Evolutionary conservation across 73 alveolate species (phyloP).

Genomic region (Blepharisma stoltei): DNA sequence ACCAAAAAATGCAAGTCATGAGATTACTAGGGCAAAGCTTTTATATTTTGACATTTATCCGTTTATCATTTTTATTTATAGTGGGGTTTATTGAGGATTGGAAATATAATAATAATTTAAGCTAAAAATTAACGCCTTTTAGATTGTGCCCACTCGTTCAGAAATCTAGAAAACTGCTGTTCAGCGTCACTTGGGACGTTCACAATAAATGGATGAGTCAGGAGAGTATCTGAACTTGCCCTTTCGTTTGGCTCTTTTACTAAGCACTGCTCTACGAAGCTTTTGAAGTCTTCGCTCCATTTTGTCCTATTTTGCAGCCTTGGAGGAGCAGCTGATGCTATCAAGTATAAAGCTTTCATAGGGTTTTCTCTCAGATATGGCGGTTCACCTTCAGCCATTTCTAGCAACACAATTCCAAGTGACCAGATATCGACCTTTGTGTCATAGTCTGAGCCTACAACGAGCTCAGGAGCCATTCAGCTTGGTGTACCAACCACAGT

Average conservation of each 20-base stretch:
- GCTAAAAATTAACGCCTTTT: neutral
- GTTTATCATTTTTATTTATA: no score
- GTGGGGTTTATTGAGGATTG: no score
- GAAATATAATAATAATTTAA: no score
- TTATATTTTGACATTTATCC: no score
- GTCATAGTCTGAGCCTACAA: conserved; percentile 20
- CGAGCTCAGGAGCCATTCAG: conserved; percentile 38
- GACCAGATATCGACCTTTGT: conserved; percentile 33
- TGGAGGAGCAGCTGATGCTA: conserved; percentile 41
- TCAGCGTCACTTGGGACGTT: neutral
- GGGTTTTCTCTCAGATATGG: conserved; percentile 64
- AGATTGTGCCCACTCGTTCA: neutral
- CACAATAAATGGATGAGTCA: conserved; percentile 45
- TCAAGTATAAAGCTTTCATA: conserved; percentile 56
- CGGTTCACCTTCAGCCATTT: conserved; percentile 67
- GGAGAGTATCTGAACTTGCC: conserved; percentile 1
- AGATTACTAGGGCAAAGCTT: no score
- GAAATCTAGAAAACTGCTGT: neutral
- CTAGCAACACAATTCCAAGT: conserved; percentile 37
- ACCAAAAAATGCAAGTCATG: no score
- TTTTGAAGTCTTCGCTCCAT: conserved; percentile 32
- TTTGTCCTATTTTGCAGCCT: conserved; percentile 1
- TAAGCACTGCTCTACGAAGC: conserved; percentile 31
- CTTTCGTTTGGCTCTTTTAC: conserved; percentile 36
- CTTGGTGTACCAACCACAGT: conserved; percentile 36